Evolutionary conservation across 2,329 filamentous ascomycete species (phyloP).

Genomic region (Podosphaera fusca): DNA sequence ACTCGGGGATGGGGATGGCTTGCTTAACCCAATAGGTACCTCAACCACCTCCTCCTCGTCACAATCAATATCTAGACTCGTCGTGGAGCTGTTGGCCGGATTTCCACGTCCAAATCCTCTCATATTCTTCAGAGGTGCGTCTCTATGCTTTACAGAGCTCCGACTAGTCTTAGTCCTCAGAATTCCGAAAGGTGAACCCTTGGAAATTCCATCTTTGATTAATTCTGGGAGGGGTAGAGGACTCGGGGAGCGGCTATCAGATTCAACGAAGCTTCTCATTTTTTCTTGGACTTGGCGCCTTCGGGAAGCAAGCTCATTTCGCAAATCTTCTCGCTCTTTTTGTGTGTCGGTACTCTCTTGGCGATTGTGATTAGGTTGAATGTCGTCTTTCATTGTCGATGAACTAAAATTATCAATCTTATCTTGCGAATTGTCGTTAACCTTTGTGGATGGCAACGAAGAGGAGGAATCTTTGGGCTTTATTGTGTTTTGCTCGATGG

Average conservation of each 20-base stretch:
- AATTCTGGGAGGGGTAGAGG: slow-evolving; percentile 11
- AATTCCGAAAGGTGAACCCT: slow-evolving; percentile 36
- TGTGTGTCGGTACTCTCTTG: slow-evolving; percentile 26
- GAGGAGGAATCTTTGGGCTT: slow-evolving; percentile 2
- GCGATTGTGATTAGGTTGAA: slow-evolving; percentile 20
- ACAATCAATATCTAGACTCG: slow-evolving; percentile 1
- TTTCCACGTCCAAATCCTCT: slow-evolving; percentile 36
- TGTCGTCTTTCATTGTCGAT: slow-evolving; percentile 9
- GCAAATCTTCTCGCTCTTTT: slow-evolving; percentile 45
- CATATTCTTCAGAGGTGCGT: slow-evolving; percentile 29
- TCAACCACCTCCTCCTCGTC: slow-evolving; percentile 13
- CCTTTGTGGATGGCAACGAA: neutral
- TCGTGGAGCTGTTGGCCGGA: neutral
- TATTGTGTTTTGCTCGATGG: neutral
- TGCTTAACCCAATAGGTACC: slow-evolving; percentile 2
- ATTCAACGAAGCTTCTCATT: slow-evolving; percentile 44
- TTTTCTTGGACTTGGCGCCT: slow-evolving; percentile 51
- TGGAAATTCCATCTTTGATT: slow-evolving; percentile 14
- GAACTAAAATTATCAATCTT: neutral
- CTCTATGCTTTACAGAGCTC: slow-evolving; percentile 33
- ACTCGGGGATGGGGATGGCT: slow-evolving; percentile 7
- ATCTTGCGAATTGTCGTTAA: neutral
- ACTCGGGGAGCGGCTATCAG: slow-evolving; percentile 24
- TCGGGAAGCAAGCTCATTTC: slow-evolving; percentile 46
- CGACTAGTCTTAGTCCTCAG: slow-evolving; percentile 43